Conservation (phyloP, 2,329 filamentous ascomycete genomes). For the Stenocarpella maydis region DNA sequence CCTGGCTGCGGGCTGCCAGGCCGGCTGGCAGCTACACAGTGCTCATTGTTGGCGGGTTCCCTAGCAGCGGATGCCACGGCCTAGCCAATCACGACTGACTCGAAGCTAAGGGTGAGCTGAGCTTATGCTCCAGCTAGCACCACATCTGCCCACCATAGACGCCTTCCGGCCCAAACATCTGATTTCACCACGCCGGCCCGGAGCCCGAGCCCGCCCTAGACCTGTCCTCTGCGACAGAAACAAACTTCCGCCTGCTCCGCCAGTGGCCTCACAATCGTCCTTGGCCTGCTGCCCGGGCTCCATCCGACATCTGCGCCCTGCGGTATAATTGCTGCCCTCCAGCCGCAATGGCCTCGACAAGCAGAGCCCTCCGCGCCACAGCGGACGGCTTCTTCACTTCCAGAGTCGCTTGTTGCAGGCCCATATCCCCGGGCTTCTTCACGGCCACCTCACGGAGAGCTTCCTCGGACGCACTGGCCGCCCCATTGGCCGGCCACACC, state of each 20-base stretch:
- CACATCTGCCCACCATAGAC: slow-evolving; percentile 18
- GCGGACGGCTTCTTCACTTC: slow-evolving; percentile 28
- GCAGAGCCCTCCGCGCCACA: slow-evolving; percentile 35
- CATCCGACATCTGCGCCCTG: slow-evolving; percentile 5
- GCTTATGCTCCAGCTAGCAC: slow-evolving; percentile 11
- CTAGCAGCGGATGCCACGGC: neutral
- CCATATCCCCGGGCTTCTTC: slow-evolving; percentile 29
- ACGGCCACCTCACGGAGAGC: slow-evolving; percentile 21
- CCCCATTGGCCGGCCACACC: slow-evolving; percentile 39
- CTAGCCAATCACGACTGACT: slow-evolving; percentile 25
- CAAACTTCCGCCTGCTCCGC: slow-evolving; percentile 5
- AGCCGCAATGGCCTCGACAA: slow-evolving; percentile 34
- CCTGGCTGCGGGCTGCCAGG: no score
- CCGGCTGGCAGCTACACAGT: no score
- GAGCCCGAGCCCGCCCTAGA: slow-evolving; percentile 11
- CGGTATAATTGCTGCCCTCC: slow-evolving; percentile 8
- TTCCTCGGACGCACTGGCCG: slow-evolving; percentile 32
- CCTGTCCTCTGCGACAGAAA: slow-evolving; percentile 9
- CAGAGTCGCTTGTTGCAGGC: slow-evolving; percentile 18
- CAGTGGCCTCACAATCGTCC: slow-evolving; percentile 29
- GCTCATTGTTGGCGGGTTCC: neutral
- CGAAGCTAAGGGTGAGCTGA: slow-evolving; percentile 22
- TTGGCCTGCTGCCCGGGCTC: slow-evolving; percentile 9
- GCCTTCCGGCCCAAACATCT: slow-evolving; percentile 14
- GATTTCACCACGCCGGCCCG: neutral